These are phyloP conservation scores for Skeletonema tropicum DNA, from an alignment of 108 stramenopile species.

Conservation along the genomic window DNA sequence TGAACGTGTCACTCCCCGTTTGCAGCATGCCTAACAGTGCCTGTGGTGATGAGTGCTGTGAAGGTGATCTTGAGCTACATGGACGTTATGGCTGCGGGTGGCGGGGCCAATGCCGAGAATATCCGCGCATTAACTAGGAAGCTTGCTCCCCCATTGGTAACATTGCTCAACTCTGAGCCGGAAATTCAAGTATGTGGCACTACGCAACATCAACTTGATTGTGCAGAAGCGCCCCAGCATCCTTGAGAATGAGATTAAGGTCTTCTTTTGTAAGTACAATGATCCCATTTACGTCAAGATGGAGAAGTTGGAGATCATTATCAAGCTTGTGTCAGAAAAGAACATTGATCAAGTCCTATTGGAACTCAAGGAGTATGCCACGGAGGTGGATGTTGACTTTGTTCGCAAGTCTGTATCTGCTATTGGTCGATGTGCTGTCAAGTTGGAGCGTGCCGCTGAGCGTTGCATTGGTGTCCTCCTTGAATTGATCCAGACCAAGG, in stretches of 20 bases:
- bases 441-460: slow-evolving; percentile 98
- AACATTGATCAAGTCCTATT: slow-evolving; percentile 98
- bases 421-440: slow-evolving; percentile 98
- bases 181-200: slow-evolving; percentile 99
- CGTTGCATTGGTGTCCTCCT: slow-evolving; percentile 98
- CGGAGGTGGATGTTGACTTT: slow-evolving; percentile 99
- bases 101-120: slow-evolving; percentile 69
- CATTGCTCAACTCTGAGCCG: slow-evolving; percentile 95
- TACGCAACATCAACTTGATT: slow-evolving; percentile 99
- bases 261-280: slow-evolving; percentile 99
- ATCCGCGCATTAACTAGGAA: slow-evolving; percentile 89
- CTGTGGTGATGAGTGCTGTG: slow-evolving; percentile 98
- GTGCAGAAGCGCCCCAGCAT: slow-evolving; percentile 97
- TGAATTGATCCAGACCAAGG: slow-evolving; percentile 98
- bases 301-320: slow-evolving; percentile 99
- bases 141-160: slow-evolving; percentile 98
- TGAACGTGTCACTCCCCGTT: slow-evolving; percentile 97
- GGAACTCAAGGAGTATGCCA: slow-evolving; percentile 98
- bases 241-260: slow-evolving; percentile 97
- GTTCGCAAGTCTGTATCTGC: slow-evolving; percentile 97
- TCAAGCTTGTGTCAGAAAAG: slow-evolving; percentile 94
- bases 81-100: slow-evolving; percentile 82
- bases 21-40: slow-evolving; percentile 99
- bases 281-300: slow-evolving; percentile 99
- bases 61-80: slow-evolving; percentile 97